A percentile compares a stretch with the other conserved stretches of the same genome.
These are phyloP conservation scores for Triangularia setosa DNA, from an alignment of 2,329 filamentous ascomycete genomes.

Conservation along the genomic window DNA sequence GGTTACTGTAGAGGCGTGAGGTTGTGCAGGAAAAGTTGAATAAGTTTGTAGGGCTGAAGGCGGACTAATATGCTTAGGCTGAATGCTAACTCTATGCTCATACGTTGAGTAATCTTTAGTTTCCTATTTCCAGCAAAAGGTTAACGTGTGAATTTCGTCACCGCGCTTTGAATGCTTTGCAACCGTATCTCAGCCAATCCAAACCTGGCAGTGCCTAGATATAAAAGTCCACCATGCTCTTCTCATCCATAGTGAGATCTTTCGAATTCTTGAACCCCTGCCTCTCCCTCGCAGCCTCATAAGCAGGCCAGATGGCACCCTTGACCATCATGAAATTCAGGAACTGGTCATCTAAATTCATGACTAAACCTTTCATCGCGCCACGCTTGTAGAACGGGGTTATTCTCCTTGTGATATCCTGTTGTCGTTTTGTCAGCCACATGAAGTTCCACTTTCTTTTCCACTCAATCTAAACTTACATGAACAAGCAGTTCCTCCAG, in stretches of 20 bases:
- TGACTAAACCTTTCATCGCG: background rate
- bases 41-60: background rate
- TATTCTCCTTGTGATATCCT: background rate
- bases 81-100: background rate
- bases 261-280: background rate
- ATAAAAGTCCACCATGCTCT: background rate
- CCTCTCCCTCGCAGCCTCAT: background rate
- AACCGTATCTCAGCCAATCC: too few species aligned
- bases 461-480: background rate
- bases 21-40: background rate
- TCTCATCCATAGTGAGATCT: background rate
- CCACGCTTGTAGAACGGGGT: background rate
- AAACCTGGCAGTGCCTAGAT: background rate
- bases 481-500: background rate
- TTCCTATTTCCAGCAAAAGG: background rate
- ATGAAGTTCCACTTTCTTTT: background rate
- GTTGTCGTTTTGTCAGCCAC: background rate
- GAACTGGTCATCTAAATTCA: background rate
- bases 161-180: background rate
- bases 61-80: background rate
- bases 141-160: background rate
- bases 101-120: background rate
- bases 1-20: background rate
- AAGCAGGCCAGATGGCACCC: background rate
- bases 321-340: background rate